Conservation (phyloP, 2,329 filamentous ascomycete species). For the Fusarium fujikuroi region DNA sequence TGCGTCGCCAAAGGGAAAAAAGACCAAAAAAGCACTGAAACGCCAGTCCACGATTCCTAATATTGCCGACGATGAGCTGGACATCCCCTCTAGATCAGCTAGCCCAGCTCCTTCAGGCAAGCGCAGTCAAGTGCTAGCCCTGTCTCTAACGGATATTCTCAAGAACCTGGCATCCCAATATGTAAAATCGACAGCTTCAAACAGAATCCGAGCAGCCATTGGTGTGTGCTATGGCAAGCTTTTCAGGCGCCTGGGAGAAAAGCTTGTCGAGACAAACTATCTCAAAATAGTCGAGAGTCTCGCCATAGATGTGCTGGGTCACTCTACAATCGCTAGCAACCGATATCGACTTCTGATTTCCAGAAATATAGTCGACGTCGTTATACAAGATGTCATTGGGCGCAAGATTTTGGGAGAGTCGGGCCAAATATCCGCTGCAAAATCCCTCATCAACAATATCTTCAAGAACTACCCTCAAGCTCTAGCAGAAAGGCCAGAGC, state of each 20-base stretch:
- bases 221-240: conserved; percentile 88
- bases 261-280: conserved; percentile 85
- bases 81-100: conserved; percentile 72
- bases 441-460: conserved; percentile 83
- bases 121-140: conserved; percentile 76
- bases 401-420: conserved; percentile 86
- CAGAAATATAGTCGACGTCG: conserved; percentile 82
- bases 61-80: conserved; percentile 78
- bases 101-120: conserved; percentile 76
- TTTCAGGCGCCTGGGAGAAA: conserved; percentile 81
- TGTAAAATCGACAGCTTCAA: conserved; percentile 79
- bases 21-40: conserved; percentile 70
- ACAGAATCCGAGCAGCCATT: conserved; percentile 82
- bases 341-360: conserved; percentile 88
- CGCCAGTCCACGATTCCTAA: conserved; percentile 69
- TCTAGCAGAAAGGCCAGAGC: conserved; percentile 86
- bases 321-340: conserved; percentile 80
- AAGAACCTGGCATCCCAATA: conserved; percentile 85
- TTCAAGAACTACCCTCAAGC: conserved; percentile 95
- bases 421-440: conserved; percentile 85
- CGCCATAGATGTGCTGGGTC: conserved; percentile 81
- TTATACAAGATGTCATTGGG: conserved; percentile 86
- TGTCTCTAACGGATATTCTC: conserved; percentile 82
- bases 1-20: conserved; percentile 72
- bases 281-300: conserved; percentile 82